Conservation (phyloP, 306 rosid genomes). For the Hippophae tibetana region DNA sequence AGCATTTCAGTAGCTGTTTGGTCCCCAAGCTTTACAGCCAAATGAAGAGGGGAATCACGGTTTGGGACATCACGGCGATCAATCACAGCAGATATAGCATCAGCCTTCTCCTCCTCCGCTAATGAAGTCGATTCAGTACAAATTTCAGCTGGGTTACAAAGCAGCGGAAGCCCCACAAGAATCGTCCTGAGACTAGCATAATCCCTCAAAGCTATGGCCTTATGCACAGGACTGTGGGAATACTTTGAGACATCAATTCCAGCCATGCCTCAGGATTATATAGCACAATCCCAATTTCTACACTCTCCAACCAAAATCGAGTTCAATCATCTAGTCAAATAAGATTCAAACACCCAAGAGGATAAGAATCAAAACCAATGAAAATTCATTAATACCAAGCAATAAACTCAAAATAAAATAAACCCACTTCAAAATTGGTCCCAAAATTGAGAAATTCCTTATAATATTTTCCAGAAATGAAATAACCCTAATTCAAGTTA, state of each 20-base stretch:
- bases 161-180: conserved; percentile 52
- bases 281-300: conserved; percentile 30
- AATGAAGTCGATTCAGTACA: conserved; percentile 52
- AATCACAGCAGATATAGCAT: conserved; percentile 58
- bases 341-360: conserved; percentile 8
- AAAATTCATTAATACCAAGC: conserved; percentile 9
- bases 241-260: conserved; percentile 59
- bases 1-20: conserved; percentile 72
- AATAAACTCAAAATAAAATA: conserved; percentile 28
- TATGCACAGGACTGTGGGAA: conserved; percentile 88
- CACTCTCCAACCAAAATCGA: conserved; percentile 23
- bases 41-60: conserved; percentile 87
- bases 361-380: conserved; percentile 20
- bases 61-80: conserved; percentile 86
- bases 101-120: conserved; percentile 88
- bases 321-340: conserved; percentile 21
- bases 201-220: conserved; percentile 69
- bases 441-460: conserved; percentile 22
- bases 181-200: conserved; percentile 58
- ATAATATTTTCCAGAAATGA: conserved; percentile 20
- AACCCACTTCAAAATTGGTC: conserved; percentile 14
- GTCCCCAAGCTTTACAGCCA: conserved; percentile 86
- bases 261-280: conserved; percentile 56
- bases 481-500: conserved; percentile 32
- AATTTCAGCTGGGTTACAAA: conserved; percentile 58